Evolutionary conservation across 106 monocot genomes (phyloP).

Genomic region (Dioscorea dumetorum): DNA sequence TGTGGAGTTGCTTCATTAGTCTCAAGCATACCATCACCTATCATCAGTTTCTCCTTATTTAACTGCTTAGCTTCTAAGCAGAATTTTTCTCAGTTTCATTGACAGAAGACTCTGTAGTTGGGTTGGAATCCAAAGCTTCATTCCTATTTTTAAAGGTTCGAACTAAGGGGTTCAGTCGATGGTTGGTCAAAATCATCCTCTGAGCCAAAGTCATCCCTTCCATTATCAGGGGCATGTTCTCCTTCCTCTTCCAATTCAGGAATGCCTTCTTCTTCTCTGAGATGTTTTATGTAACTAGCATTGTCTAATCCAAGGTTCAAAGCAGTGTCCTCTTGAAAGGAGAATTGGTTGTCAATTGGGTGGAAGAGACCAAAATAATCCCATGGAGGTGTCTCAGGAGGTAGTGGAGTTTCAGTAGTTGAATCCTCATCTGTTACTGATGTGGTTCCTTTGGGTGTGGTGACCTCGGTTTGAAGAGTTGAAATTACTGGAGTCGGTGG

Average conservation of each 20-base stretch:
- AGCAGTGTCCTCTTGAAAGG: slow-evolving; percentile 41
- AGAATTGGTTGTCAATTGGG: slow-evolving; percentile 62
- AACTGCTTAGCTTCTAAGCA: slow-evolving; percentile 18
- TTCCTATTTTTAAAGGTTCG: slow-evolving; percentile 65
- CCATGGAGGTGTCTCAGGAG: slow-evolving; percentile 53
- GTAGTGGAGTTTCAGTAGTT: slow-evolving; percentile 24
- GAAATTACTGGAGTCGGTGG: slow-evolving; percentile 33
- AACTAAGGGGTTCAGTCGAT: slow-evolving; percentile 64
- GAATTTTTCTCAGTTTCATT: slow-evolving; percentile 1
- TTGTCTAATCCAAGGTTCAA: slow-evolving; percentile 30
- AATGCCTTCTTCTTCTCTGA: slow-evolving; percentile 73
- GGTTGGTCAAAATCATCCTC: slow-evolving; percentile 79
- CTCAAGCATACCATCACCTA: slow-evolving; percentile 18
- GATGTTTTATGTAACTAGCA: slow-evolving; percentile 34
- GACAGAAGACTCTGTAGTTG: slow-evolving; percentile 12
- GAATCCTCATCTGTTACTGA: slow-evolving; percentile 28
- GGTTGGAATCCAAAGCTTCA: slow-evolving; percentile 19
- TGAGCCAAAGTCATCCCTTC: slow-evolving; percentile 38
- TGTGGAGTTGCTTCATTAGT: slow-evolving; percentile 28
- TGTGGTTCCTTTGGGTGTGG: slow-evolving; percentile 8
- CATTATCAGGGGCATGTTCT: slow-evolving; percentile 28
- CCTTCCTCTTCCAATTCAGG: slow-evolving; percentile 80
- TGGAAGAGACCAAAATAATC: slow-evolving; percentile 80
- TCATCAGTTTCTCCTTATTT: slow-evolving; percentile 19
- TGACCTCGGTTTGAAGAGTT: slow-evolving; percentile 26